phyloP scores from a whole-genome alignment of 1,139 yeast genomes.

The Martiniozyma asiatica region DNA sequence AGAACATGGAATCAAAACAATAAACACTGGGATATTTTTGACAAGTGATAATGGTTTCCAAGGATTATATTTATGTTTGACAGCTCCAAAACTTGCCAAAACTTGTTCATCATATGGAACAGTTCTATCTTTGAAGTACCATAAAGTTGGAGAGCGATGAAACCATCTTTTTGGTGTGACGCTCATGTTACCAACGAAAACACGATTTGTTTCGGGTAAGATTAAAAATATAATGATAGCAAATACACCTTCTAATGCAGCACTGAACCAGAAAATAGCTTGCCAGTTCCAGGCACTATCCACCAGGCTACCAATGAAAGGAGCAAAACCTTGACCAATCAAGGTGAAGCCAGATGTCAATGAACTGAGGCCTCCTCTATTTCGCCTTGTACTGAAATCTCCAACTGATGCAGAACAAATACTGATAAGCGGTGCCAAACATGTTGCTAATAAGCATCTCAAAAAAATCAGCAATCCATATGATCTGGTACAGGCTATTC shows the following conservation, averaged over 20 bases:
- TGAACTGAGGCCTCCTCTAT: slow-evolving; percentile 59
- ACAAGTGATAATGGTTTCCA: slow-evolving; percentile 36
- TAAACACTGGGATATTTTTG: slow-evolving; percentile 21
- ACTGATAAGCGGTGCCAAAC: slow-evolving; percentile 61
- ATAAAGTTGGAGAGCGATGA: slow-evolving; percentile 33
- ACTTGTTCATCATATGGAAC: slow-evolving; percentile 15
- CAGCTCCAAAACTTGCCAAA: slow-evolving; percentile 13
- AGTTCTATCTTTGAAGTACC: slow-evolving; percentile 15
- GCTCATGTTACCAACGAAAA: slow-evolving; percentile 58
- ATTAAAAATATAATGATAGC: slow-evolving; percentile 27
- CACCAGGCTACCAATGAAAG: slow-evolving; percentile 59
- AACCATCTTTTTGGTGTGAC: slow-evolving; percentile 30
- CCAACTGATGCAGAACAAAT: slow-evolving; percentile 56
- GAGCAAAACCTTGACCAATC: slow-evolving; percentile 67
- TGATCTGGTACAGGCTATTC: slow-evolving; percentile 42
- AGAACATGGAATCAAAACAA: slow-evolving; percentile 37
- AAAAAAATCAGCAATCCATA: slow-evolving; percentile 44
- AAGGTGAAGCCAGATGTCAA: slow-evolving; percentile 50
- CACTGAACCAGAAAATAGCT: slow-evolving; percentile 64
- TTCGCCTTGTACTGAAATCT: slow-evolving; percentile 48
- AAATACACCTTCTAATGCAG: slow-evolving; percentile 42
- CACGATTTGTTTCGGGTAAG: slow-evolving; percentile 64
- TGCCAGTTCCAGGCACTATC: slow-evolving; percentile 59
- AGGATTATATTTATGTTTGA: slow-evolving; percentile 26
- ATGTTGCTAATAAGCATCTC: slow-evolving; percentile 58